These are phyloP conservation scores for Melampsora americana DNA, from an alignment of 1,284 basidiomycete genomes.

Conservation along the genomic window DNA sequence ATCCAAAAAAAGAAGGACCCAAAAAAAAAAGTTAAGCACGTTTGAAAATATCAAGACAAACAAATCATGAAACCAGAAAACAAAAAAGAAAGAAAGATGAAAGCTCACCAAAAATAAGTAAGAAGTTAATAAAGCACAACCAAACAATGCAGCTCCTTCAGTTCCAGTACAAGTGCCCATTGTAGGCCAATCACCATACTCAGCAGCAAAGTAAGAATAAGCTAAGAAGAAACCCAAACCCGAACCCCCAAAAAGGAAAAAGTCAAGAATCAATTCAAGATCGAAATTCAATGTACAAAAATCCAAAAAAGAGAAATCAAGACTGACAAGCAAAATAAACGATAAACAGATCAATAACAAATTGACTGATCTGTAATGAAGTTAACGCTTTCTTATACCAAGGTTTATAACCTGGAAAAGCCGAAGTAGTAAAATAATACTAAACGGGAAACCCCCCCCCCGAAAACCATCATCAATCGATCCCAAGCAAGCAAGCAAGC, in stretches of 20 bases:
- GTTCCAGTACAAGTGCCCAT: conserved; percentile 81
- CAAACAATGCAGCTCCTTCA: conserved; percentile 81
- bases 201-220: conserved; percentile 73
- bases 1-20: background rate
- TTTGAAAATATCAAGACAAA: too few relatives aligned
- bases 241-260: too few relatives aligned
- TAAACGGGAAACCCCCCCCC: too few relatives aligned
- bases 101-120: conserved; percentile 84
- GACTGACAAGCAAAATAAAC: conserved; percentile 92
- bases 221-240: too few relatives aligned
- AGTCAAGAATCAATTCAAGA: conserved; percentile 2
- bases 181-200: conserved; percentile 65
- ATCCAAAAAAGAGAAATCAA: conserved; percentile 3
- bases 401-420: conserved; percentile 74
- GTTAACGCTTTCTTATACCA: conserved; percentile 99
- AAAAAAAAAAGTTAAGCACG: too few relatives aligned
- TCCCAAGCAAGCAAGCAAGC: too few relatives aligned
- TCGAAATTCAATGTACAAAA: too few relatives aligned
- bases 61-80: too few relatives aligned
- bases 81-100: too few relatives aligned
- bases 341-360: conserved; percentile 79
- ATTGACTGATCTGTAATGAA: conserved; percentile 90
- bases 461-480: conserved; percentile 62
- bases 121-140: conserved; percentile 78
- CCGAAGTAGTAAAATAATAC: conserved; percentile 94